Conservation (phyloP, 2,329 filamentous ascomycete species). For the Monilinia fructigena region DNA sequence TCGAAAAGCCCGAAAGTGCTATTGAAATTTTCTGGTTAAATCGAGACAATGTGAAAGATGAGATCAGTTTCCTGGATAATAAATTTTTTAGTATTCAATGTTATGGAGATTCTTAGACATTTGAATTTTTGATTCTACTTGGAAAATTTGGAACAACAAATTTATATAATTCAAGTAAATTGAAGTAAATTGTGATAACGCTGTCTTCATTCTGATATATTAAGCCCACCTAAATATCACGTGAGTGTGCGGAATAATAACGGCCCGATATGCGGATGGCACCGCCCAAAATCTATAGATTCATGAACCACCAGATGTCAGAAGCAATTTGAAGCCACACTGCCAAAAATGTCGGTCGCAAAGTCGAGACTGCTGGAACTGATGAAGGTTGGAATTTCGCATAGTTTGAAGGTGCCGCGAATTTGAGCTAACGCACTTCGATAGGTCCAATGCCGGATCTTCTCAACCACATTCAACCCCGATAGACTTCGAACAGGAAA, state of each 20-base stretch:
- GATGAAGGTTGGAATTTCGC: constrained; percentile 62
- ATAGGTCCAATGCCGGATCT: constrained; percentile 87
- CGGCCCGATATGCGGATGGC: not conserved
- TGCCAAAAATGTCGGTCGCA: constrained; percentile 58
- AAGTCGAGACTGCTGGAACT: constrained; percentile 66
- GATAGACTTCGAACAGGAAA: constrained; percentile 79
- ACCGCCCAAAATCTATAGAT: constrained; percentile 11
- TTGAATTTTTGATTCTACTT: too few relatives aligned
- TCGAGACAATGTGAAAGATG: not conserved
- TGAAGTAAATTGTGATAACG: too few relatives aligned
- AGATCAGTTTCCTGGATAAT: too few relatives aligned
- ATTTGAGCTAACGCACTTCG: constrained; percentile 17
- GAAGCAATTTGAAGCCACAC: constrained; percentile 18
- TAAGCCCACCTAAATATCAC: not conserved
- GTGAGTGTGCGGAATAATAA: not conserved
- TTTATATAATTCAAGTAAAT: too few relatives aligned
- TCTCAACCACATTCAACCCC: constrained; percentile 89
- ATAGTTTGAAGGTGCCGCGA: not conserved
- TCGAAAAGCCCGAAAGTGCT: not conserved
- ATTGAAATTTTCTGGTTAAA: not conserved
- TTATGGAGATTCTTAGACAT: too few relatives aligned
- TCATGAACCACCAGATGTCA: not conserved
- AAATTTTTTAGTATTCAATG: too few relatives aligned
- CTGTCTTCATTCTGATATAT: too few relatives aligned
- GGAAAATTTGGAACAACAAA: too few relatives aligned